phyloP scores from a whole-genome alignment of 768 basidiomycete genomes.

The Clitopilus passeckerianus region DNA sequence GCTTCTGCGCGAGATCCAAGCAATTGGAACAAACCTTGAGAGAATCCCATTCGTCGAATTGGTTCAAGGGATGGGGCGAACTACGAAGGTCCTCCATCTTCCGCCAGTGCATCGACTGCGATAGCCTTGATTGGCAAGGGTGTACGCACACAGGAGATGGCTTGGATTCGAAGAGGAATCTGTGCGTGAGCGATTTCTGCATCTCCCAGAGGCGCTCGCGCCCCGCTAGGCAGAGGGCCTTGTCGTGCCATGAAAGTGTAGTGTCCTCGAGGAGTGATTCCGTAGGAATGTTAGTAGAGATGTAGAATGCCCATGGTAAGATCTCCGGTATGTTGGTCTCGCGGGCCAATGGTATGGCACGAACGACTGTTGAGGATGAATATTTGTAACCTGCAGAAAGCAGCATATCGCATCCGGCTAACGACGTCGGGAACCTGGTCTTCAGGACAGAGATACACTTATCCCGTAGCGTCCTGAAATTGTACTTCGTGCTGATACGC shows the following conservation, averaged over 20 bases:
- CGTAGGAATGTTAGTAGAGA: constrained; percentile 32
- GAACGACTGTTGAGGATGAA: constrained; percentile 29
- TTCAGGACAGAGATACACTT: constrained; percentile 34
- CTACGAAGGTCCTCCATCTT: constrained; percentile 26
- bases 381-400: constrained; percentile 30
- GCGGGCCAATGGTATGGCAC: constrained; percentile 35
- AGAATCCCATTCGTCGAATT: constrained; percentile 27
- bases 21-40: constrained; percentile 28
- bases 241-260: constrained; percentile 35
- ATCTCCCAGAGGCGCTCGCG: constrained; percentile 34
- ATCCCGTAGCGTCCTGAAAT: constrained; percentile 27
- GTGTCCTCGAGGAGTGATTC: constrained; percentile 28
- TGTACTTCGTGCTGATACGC: constrained; percentile 39
- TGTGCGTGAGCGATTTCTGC: constrained; percentile 31
- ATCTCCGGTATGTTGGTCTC: constrained; percentile 33
- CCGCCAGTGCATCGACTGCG: constrained; percentile 19
- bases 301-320: constrained; percentile 42
- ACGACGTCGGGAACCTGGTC: constrained; percentile 35
- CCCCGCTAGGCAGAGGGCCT: constrained; percentile 34
- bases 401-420: constrained; percentile 33
- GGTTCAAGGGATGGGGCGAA: constrained; percentile 32
- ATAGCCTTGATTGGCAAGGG: constrained; percentile 19
- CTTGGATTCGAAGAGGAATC: constrained; percentile 30
- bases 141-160: constrained; percentile 22
- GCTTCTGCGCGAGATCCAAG: constrained; percentile 18